Conservation (phyloP, 2,329 filamentous ascomycete genomes). For the Claviceps sp. region DNA sequence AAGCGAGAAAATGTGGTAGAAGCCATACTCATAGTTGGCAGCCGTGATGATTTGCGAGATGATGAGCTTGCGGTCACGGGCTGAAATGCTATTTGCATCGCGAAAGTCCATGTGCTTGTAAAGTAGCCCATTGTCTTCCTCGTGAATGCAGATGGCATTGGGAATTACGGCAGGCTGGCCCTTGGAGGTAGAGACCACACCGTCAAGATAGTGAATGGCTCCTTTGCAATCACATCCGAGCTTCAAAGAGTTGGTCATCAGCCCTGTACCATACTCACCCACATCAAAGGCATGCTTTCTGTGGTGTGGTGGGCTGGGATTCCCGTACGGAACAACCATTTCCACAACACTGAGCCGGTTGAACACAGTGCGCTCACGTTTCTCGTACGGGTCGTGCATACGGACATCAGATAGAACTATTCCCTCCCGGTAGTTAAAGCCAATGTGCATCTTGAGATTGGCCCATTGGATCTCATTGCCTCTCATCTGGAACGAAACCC, state of each 20-base stretch:
- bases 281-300: conserved; percentile 59
- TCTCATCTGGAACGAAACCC: conserved; percentile 31
- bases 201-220: conserved; percentile 32
- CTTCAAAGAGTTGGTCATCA: conserved; percentile 52
- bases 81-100: conserved; percentile 43
- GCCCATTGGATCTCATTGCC: conserved; percentile 42
- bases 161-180: conserved; percentile 57
- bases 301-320: conserved; percentile 48
- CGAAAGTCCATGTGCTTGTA: conserved; percentile 55
- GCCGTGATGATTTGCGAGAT: conserved; percentile 53
- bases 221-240: conserved; percentile 52
- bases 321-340: conserved; percentile 59
- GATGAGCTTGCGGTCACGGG: conserved; percentile 44
- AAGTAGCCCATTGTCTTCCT: conserved; percentile 39
- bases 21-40: conserved; percentile 49
- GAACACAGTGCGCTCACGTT: conserved; percentile 41
- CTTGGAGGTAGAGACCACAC: conserved; percentile 20
- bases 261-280: conserved; percentile 51
- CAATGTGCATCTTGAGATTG: conserved; percentile 58
- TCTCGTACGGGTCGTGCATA: conserved; percentile 39
- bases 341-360: conserved; percentile 56
- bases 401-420: conserved; percentile 55
- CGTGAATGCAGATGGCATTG: conserved; percentile 25
- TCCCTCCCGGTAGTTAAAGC: conserved; percentile 59
- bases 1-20: conserved; percentile 25